Base-by-base conservation (phyloP, 257 asterid species). In the Solanum paucissectum region DNA sequence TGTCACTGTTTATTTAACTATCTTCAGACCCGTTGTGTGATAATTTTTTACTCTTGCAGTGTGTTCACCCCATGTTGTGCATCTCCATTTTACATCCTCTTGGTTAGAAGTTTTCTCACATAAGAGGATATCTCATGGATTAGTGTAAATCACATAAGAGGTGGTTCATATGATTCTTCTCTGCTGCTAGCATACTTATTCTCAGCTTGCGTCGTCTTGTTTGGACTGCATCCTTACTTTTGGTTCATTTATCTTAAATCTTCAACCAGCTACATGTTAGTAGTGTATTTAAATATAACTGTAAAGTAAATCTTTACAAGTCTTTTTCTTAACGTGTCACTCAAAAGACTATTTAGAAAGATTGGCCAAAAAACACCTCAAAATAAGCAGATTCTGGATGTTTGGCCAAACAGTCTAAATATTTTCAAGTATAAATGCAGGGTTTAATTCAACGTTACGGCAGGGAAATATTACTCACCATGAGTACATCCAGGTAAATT, bases 391-490 rank as follows among this genome's bases (percentile, higher is more conserved):
- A 68, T 68, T 68, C 21, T 27, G 21, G 37, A 12, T 27, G 75
- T 3, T 29, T 68, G 36, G 75, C 52, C 83, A 40, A 40, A 38
- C 7, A 74, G 49, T 74, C 55, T 75, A 11, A 76, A 76, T 40
- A 6, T 16, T 21, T 88, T 3, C 44, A 14, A 62, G 49, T 87
- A 33, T 38, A 82, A 91, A 62, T 95, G 94, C 95, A 97, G 99
- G 99, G 85, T 97, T 95, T 92, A 95, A 94, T 92, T 93, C 99
- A 91, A 97, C 99, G 66, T 88, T 97, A 88, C 98, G 99, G 87
- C 99, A 97, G 90, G 99, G 99, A 89, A 97, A 97, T 94, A 92
- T 97, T 85, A 95, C 99, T 52, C 99, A 97, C 92, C 99, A 95
- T 91, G 99, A 97, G 88, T 97, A 97, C 92, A 96, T 95, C 84